Conservation (phyloP, 768 basidiomycete genomes). For the Naganishia vishniacii region DNA sequence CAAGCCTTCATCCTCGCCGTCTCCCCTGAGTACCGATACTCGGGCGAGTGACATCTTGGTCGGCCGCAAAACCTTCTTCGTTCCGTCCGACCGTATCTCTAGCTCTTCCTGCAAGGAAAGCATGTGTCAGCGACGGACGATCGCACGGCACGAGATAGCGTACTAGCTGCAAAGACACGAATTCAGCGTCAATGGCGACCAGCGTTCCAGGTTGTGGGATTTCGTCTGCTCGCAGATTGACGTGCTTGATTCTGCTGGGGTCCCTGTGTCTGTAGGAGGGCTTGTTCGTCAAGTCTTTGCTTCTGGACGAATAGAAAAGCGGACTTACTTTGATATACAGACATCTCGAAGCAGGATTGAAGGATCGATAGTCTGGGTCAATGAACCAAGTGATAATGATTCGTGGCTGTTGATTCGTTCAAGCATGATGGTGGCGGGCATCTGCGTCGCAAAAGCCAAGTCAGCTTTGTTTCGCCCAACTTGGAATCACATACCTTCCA, state of each 20-base stretch:
- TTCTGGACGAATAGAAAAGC: too few relatives aligned
- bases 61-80: constrained; percentile 84
- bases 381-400: constrained; percentile 59
- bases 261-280: neutral
- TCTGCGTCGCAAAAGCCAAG: constrained; percentile 50
- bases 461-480: neutral
- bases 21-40: constrained; percentile 85
- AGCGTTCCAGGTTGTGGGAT: constrained; percentile 78
- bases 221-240: constrained; percentile 65
- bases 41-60: constrained; percentile 86
- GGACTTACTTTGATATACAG: constrained; percentile 70
- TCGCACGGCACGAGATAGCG: neutral
- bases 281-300: constrained; percentile 1
- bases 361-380: constrained; percentile 66
- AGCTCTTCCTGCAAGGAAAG: constrained; percentile 68
- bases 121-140: neutral
- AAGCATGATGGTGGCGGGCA: constrained; percentile 83
- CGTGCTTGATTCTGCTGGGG: constrained; percentile 63
- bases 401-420: constrained; percentile 64
- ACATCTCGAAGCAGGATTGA: constrained; percentile 77
- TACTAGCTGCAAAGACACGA: constrained; percentile 93
- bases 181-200: constrained; percentile 94
- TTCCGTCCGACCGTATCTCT: constrained; percentile 89
- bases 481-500: constrained; percentile 74
- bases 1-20: constrained; percentile 68